Conservation (phyloP, 441 rosid species). For the Arabidopsis hybrid region DNA sequence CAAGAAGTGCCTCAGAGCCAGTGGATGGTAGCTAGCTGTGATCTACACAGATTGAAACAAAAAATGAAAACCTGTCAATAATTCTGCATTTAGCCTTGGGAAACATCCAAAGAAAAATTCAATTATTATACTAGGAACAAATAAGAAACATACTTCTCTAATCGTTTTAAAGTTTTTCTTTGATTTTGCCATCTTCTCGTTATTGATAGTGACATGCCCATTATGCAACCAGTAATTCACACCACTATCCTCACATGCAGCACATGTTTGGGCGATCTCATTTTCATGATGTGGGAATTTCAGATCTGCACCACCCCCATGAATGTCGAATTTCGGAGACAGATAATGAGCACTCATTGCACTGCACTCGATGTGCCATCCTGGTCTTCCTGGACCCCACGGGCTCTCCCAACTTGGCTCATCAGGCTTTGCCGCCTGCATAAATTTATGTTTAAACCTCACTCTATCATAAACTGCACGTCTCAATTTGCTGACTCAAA, state of each 20-base stretch:
- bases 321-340: slow-evolving; percentile 78
- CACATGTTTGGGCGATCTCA: slow-evolving; percentile 88
- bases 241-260: slow-evolving; percentile 71
- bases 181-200: slow-evolving; percentile 95
- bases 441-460: slow-evolving; percentile 12
- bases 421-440: slow-evolving; percentile 89
- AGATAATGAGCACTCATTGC: slow-evolving; percentile 96
- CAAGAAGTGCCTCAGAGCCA: slow-evolving; percentile 86
- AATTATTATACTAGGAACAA: slow-evolving; percentile 15
- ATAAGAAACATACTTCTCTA: slow-evolving; percentile 59
- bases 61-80: slow-evolving; percentile 2
- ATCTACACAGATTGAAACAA: slow-evolving; percentile 53
- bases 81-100: background rate
- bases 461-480: slow-evolving; percentile 16
- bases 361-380: slow-evolving; percentile 99
- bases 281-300: slow-evolving; percentile 96
- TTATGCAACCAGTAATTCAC: slow-evolving; percentile 91
- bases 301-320: slow-evolving; percentile 96
- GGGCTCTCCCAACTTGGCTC: slow-evolving; percentile 94
- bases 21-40: slow-evolving; percentile 72
- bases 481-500: background rate
- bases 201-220: slow-evolving; percentile 82
- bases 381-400: slow-evolving; percentile 95
- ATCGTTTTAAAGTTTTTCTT: slow-evolving; percentile 78
- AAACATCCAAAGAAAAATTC: background rate